Evolutionary conservation across 2,329 filamentous ascomycete genomes (phyloP), one percentile per base, ranked within the genome.

Genomic region (Fusarium armeniacum): DNA sequence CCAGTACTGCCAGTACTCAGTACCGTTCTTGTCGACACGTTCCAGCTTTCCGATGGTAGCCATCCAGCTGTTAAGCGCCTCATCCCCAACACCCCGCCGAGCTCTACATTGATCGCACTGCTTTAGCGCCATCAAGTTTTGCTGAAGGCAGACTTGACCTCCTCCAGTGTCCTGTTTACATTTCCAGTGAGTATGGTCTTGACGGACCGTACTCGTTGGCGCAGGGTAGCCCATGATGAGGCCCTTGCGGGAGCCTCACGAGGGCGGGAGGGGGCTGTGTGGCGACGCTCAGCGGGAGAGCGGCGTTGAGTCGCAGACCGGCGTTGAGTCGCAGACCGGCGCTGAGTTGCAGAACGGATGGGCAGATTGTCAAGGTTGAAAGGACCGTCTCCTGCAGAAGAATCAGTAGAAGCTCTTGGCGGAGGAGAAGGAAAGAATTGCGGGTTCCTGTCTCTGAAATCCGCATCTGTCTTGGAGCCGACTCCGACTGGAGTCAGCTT

Each of bases 1-100:
- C 18, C 7, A 26, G 13, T 66, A 62, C 11, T 30, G 32, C 49
- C 55, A 66, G 28, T 61, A 41, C 6, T 66, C 63, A 15, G 38
- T 49, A 15, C 63, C 38, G 15, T 36, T 20, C 1, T 38, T 41
- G 2, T 66, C 55, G 16, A 62, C 62, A 12, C 24, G 45, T 3
- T 26, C n/a, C 8, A 66, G 47, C 6, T 55, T 44, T 35, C 63
- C 62, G 20, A 55, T 50, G 8, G n/a, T 46, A 8, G 9, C 15
- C 22, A 41, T 18, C 22, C 36, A 59, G 12, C 6, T 24, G 18
- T 55, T 62, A 7, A 43, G 16, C 4, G 63, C 62, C 7, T 44
- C 36, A n/a, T 66, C 63, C 9, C 44, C 44, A 24, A 26, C 47
- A 20, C 30, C 63, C 1, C 55, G 47, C 13, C 24, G 53, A 8